Evolutionary conservation across 495 filamentous ascomycete species (phyloP), one percentile per base, ranked within the genome.

Genomic region (Lasiosphaeria hispida): DNA sequence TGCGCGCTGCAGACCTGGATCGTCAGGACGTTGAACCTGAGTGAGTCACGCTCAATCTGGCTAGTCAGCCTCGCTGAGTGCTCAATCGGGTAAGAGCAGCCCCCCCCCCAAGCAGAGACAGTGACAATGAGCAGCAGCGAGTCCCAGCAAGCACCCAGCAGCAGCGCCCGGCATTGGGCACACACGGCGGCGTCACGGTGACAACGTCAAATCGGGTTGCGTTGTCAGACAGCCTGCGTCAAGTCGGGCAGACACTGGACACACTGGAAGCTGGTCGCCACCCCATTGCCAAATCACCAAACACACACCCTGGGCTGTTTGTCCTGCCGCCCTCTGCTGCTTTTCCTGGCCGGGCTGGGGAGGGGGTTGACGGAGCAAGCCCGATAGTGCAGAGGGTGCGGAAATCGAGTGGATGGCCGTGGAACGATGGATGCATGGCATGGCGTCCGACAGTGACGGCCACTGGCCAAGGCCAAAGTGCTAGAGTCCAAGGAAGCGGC

Each of bases 251-350:
- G 44, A 55, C n/a, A 44, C 43, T 10, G 17, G 14, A 11, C 18
- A 53, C 15, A 33, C 40, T 30, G 48, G 49, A 50, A 48, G 38
- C 33, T 37, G 44, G 35, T 64, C 55, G 66, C 61, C 64, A 63
- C 67, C 59, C 43, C 54, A 67, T 69, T 69, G 64, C 67, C 67
- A 69, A 69, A 69, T 69, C 67, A 69, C 45, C 66, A 57, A 43
- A 53, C 23, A 30, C 23, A 30, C 23, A 30, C 23, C 23, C 23
- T 30, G 23, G 49, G 17, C 47, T 41, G 15, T 17, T 17, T 10
- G 17, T 10, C 43, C n/a, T 17, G 17, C 43, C 10, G 23, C n/a
- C 30, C 30, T 35, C 13, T 37, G 23, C 23, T 36, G 48, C n/a
- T 17, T 47, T n/a, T n/a, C 23, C 13, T 19, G 43, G 23, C 14